Base-by-base conservation (phyloP, 2,329 filamentous ascomycete genomes). In the Chrysoporthe cubensis region DNA sequence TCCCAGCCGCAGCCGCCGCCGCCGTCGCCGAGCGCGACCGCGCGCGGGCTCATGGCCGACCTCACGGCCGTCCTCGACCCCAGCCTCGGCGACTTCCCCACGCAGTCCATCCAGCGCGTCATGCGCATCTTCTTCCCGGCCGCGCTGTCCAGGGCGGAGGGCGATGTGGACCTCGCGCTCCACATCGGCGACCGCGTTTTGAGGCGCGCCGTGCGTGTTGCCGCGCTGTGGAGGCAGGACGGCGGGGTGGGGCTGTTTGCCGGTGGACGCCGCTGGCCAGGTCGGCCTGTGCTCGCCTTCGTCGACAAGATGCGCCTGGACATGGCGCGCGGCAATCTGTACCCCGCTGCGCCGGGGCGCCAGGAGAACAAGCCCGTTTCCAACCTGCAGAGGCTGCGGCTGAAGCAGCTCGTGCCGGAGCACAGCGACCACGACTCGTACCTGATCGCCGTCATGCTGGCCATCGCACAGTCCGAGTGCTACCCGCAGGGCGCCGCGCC, bases 391-490 rank as follows among this genome's bases (percentile, higher is more conserved):
- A 73, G 76, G 44, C 73, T 85, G 16, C 81, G 85, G 1, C 79
- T 81, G 5, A 85, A 82, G 72, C 76, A 77, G 59, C 76, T 88
- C 4, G 67, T 83, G 3, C 86, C 87, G 0, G 73, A 76, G 2
- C 80, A 87, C 61, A 69, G 75, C 2, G 81, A 87, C 61, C 82
- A 85, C 60, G 86, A 89, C 71, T 78, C 83, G 0, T 83, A 85
- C 66, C 78, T 87, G 46, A 77, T 85, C 5, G 85, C 81, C 32
- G 79, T 83, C 56, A 83, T 88, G 66, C 71, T 89, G 13, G 83
- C 84, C 59, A 85, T 88, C 82, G 87, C 87, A 8, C 87, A 89
- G 71, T 79, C 80, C 8, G 80, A 84, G 59, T 85, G 85, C 66
- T 87, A 88, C 72, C 70, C 62, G 32, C 73, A 13, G 13, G 11